These are phyloP conservation scores for Houttuynia cordata DNA, from an alignment of 164 flowering plant species.

Conservation along the genomic window DNA sequence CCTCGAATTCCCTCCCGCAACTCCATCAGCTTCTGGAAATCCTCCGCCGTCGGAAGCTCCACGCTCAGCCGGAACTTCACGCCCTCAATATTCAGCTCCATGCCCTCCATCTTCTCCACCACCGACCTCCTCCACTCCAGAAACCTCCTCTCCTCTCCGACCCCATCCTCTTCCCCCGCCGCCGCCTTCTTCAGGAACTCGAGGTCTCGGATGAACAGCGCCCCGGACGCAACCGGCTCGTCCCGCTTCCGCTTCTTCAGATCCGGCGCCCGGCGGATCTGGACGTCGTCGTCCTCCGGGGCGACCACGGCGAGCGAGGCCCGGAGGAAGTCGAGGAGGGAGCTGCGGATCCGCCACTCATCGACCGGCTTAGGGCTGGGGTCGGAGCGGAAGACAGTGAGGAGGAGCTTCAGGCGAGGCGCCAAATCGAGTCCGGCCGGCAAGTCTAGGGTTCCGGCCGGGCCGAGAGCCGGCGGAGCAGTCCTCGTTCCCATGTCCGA, in stretches of 20 bases:
- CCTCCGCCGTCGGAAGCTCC: conserved; percentile 43
- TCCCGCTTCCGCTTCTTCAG: conserved; percentile 78
- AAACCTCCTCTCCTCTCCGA: conserved; percentile 39
- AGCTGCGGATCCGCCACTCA: conserved; percentile 68
- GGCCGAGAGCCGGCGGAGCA: conserved; percentile 25
- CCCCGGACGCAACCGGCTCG: conserved; percentile 67
- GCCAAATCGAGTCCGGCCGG: conserved; percentile 48
- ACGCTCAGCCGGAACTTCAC: conserved; percentile 48
- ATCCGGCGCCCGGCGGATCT: conserved; percentile 37
- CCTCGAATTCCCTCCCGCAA: conserved; percentile 61
- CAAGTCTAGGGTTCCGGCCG: conserved; percentile 56
- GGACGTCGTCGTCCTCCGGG: conserved; percentile 59
- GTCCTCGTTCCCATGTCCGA: not conserved
- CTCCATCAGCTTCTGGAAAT: conserved; percentile 53
- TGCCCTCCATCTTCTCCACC: conserved; percentile 59
- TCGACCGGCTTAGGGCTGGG: conserved; percentile 54
- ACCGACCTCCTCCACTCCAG: conserved; percentile 54
- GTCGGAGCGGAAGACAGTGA: conserved; percentile 52
- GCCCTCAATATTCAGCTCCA: conserved; percentile 67
- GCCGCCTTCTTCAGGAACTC: conserved; percentile 31
- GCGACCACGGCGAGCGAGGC: conserved; percentile 32
- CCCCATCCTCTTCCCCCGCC: conserved; percentile 15
- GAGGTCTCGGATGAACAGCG: conserved; percentile 51
- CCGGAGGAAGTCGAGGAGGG: conserved; percentile 56
- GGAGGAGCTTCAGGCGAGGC: conserved; percentile 57